Evolutionary conservation across 2,329 filamentous ascomycete species (phyloP).

Genomic region (Emydomyces testavorans): DNA sequence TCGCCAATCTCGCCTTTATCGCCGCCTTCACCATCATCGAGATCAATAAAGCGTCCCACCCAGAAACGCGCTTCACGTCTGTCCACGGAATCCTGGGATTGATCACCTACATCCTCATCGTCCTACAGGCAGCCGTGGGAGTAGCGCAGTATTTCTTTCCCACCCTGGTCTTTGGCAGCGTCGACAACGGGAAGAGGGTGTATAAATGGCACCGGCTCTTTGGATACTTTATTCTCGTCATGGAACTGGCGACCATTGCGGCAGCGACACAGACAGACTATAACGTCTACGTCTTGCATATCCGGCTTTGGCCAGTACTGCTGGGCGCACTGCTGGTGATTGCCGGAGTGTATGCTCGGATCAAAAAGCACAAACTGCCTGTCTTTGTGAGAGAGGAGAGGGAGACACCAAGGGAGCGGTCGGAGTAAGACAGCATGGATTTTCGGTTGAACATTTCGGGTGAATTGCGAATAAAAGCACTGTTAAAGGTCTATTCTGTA

Average conservation of each 20-base stretch:
- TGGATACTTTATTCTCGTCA: constrained; percentile 61
- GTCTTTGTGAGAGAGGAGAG: not conserved
- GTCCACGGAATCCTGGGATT: constrained; percentile 75
- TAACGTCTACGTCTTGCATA: constrained; percentile 54
- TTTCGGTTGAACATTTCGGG: not conserved
- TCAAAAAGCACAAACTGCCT: constrained; percentile 70
- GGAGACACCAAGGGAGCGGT: not conserved
- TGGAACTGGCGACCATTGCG: constrained; percentile 62
- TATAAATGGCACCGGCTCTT: constrained; percentile 81
- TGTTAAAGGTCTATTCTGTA: no score
- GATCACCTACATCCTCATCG: constrained; percentile 56
- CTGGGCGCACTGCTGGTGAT: constrained; percentile 56
- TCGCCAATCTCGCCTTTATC: constrained; percentile 38
- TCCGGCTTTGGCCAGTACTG: constrained; percentile 65
- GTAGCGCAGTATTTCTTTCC: constrained; percentile 73
- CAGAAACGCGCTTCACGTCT: constrained; percentile 54
- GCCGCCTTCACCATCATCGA: constrained; percentile 37
- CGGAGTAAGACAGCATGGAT: not conserved
- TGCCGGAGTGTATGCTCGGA: constrained; percentile 61
- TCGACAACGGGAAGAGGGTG: constrained; percentile 64
- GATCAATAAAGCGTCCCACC: constrained; percentile 67
- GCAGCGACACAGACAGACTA: constrained; percentile 68
- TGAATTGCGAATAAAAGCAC: no score
- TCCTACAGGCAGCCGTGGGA: constrained; percentile 65
- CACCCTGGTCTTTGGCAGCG: constrained; percentile 56